Base-by-base conservation (phyloP, 2,329 filamentous ascomycete species). In the Diaporthe velutina region DNA sequence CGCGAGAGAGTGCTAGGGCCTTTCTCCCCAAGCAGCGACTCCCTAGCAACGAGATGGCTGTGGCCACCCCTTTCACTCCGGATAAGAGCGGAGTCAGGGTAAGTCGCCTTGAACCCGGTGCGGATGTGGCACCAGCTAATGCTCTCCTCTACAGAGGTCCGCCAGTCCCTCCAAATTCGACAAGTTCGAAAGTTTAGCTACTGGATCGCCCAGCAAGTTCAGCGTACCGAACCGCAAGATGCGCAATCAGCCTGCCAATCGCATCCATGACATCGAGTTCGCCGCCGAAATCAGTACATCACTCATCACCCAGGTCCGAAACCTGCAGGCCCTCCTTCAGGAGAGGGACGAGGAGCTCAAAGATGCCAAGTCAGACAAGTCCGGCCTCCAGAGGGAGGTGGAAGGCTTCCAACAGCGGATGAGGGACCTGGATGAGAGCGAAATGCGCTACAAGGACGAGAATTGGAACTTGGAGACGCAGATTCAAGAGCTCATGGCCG, bases 251-350 rank as follows among this genome's bases (percentile, higher is more conserved):
- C 94, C 95, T 2, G 91, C 93, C 13, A 97, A 93, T 81, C 92
- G 96, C 70, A 93, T 98, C 17, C 95, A 98, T 82, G 97, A 99
- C 81, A 98, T 99, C 81, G 95, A 98, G 79, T 98, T 99, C 81
- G 97, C 96, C n/a, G 96, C 97, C 68, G 96, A 99, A 82, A 98
- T 99, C 80, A 98, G 95, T 81, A 98, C 95, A 8, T 98, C 95
- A 2, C 88, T 99, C 70, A 93, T 99, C 70, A 92, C 94, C n/a
- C 97, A 98, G 85, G 94, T 99, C 68, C 93, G 97, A 76, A 95
- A 97, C 81, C 85, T 99, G 72, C 97, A 99, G 83, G 90, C 92
- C 3, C 88, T 98, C 22, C 89, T 99, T 15, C 90, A 93, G 0
- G 95, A 98, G 84, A 94, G 95, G 78, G 97, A 99, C 77, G 96